A percentile compares a stretch with the other conserved stretches of the same genome.
Conservation (phyloP, 176 grass and related monocot species). For the Aegilops umbellulata region DNA sequence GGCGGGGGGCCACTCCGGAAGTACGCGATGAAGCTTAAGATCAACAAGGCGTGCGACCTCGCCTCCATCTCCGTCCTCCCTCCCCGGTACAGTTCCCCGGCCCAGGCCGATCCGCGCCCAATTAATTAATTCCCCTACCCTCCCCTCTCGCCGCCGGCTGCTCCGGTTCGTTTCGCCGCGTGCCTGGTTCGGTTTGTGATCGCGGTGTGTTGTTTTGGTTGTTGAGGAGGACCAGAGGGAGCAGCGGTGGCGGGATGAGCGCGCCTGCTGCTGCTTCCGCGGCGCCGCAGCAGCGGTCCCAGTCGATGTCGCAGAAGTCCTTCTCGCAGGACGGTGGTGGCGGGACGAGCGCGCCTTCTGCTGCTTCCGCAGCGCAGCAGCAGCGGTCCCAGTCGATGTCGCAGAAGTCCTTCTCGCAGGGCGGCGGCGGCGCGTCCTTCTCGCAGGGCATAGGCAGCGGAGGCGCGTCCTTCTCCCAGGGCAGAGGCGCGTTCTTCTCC, state of each 20-base stretch:
- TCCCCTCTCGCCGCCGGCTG: slow-evolving; percentile 2
- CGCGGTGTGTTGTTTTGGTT: background rate
- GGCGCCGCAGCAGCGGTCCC: slow-evolving; percentile 52
- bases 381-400: slow-evolving; percentile 48
- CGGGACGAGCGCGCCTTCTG: background rate
- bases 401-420: slow-evolving; percentile 60
- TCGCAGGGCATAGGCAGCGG: background rate
- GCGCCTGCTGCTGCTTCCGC: background rate
- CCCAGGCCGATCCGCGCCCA: background rate
- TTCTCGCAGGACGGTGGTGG: slow-evolving; percentile 50
- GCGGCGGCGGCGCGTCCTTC: background rate
- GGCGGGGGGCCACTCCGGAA: background rate
- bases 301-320: slow-evolving; percentile 39
- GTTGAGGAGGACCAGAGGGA: slow-evolving; percentile 59
- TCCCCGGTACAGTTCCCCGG: slow-evolving; percentile 42
- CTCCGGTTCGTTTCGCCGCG: background rate
- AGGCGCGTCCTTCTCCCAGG: background rate
- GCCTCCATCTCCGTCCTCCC: slow-evolving; percentile 96
- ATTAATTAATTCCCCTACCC: background rate
- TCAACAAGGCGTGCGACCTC: slow-evolving; percentile 95
- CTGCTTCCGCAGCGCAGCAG: slow-evolving; percentile 20
- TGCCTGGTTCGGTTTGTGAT: background rate
- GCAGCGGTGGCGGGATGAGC: background rate
- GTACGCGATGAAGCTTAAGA: slow-evolving; percentile 76
- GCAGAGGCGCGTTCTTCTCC: background rate